Evolutionary conservation across 805 yeast genomes (phyloP).

Genomic region (Candida succiphila): DNA sequence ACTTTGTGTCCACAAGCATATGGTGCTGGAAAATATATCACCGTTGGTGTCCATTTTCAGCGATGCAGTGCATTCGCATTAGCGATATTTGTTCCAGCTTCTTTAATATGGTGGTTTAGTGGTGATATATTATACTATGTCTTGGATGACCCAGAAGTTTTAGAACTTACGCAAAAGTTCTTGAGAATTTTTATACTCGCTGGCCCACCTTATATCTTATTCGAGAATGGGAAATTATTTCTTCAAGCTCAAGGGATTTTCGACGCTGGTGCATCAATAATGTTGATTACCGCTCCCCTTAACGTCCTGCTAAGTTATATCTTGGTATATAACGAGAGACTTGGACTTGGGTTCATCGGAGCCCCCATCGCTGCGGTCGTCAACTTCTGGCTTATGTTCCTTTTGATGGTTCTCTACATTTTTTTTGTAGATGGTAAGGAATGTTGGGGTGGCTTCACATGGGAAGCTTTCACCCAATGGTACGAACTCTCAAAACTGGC

Average conservation of each 20-base stretch:
- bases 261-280: constrained; percentile 67
- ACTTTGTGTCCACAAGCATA: constrained; percentile 75
- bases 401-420: constrained; percentile 44
- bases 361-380: constrained; percentile 69
- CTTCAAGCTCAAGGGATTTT: constrained; percentile 73
- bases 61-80: constrained; percentile 59
- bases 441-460: constrained; percentile 61
- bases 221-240: constrained; percentile 64
- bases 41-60: constrained; percentile 61
- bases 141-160: constrained; percentile 34
- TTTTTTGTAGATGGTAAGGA: constrained; percentile 48
- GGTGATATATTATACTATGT: constrained; percentile 33
- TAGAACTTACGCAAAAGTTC: constrained; percentile 45
- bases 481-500: constrained; percentile 33
- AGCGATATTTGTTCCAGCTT: constrained; percentile 47
- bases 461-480: constrained; percentile 25
- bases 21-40: constrained; percentile 52
- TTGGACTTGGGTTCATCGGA: constrained; percentile 65
- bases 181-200: constrained; percentile 49
- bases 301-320: constrained; percentile 57
- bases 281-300: constrained; percentile 61
- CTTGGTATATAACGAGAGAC: constrained; percentile 44
- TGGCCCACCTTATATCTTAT: constrained; percentile 63
- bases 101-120: constrained; percentile 54
- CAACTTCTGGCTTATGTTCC: constrained; percentile 63